Percentiles rank a stretch among this genome's conserved stretches.
Evolutionary conservation across 768 basidiomycete species (phyloP).

Genomic region (Crepidotus variabilis): DNA sequence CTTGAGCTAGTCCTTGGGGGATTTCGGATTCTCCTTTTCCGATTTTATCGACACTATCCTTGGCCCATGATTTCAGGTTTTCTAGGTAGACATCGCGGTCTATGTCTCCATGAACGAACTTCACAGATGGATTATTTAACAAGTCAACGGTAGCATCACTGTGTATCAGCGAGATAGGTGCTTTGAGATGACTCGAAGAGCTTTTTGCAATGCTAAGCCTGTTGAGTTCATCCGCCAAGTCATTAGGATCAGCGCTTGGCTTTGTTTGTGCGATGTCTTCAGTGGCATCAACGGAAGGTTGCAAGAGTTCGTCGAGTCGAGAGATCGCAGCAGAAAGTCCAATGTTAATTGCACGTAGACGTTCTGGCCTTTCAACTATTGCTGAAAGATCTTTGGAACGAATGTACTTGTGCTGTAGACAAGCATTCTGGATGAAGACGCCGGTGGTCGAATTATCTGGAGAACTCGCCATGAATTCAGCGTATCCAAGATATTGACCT

Average conservation of each 20-base stretch:
- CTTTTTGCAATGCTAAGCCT: slow-evolving; percentile 19
- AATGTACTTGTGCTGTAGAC: slow-evolving; percentile 73
- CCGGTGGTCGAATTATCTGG: slow-evolving; percentile 11
- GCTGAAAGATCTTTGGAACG: slow-evolving; percentile 68
- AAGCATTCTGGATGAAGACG: slow-evolving; percentile 66
- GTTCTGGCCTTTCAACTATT: slow-evolving; percentile 89
- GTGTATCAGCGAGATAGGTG: slow-evolving; percentile 43
- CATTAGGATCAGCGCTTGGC: slow-evolving; percentile 12
- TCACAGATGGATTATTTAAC: slow-evolving; percentile 58
- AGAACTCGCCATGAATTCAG: neutral
- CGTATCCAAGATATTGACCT: neutral
- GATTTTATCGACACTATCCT: slow-evolving; percentile 61
- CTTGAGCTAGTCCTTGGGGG: slow-evolving; percentile 64
- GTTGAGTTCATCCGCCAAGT: slow-evolving; percentile 23
- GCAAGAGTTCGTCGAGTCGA: slow-evolving; percentile 49
- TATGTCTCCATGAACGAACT: slow-evolving; percentile 71
- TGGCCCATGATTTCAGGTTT: slow-evolving; percentile 56
- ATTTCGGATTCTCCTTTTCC: slow-evolving; percentile 66
- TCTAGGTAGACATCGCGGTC: slow-evolving; percentile 65
- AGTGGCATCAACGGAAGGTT: neutral
- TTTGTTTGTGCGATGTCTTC: neutral
- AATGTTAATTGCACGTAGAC: slow-evolving; percentile 77
- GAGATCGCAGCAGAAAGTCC: slow-evolving; percentile 81
- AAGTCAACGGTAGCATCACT: slow-evolving; percentile 55
- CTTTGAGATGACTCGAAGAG: slow-evolving; percentile 9